These are phyloP conservation scores for Chloropicon primus DNA, from an alignment of 139 green algal genomes.

Conservation along the genomic window DNA sequence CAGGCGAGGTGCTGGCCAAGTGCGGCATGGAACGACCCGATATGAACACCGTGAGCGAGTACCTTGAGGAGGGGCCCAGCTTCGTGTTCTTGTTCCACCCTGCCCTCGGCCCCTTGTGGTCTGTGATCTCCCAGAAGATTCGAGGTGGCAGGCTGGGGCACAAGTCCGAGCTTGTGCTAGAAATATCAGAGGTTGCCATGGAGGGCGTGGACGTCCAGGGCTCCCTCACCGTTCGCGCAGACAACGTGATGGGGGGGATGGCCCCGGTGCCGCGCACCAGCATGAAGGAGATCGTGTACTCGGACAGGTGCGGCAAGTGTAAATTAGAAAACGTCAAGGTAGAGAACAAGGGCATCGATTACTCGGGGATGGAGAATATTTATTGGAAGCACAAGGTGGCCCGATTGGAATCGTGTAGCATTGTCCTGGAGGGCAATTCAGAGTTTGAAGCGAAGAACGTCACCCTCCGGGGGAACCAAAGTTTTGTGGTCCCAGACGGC, in stretches of 20 bases:
- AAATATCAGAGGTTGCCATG: constrained; percentile 54
- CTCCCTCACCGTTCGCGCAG: constrained; percentile 46
- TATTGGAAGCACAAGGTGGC: constrained; percentile 1
- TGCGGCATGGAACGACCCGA: constrained; percentile 13
- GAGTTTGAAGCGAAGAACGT: background rate
- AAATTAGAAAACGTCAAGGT: constrained; percentile 50
- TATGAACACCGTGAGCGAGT: constrained; percentile 30
- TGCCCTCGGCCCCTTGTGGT: constrained; percentile 84
- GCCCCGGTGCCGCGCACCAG: background rate
- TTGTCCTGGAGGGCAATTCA: background rate
- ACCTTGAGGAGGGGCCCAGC: constrained; percentile 53
- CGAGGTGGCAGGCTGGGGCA: constrained; percentile 47
- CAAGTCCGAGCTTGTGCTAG: constrained; percentile 43
- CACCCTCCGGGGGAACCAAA: background rate
- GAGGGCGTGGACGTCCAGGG: constrained; percentile 40
- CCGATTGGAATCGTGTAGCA: background rate
- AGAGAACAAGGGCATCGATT: constrained; percentile 77
- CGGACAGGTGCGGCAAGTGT: background rate
- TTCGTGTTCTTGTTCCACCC: constrained; percentile 88
- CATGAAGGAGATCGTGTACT: background rate
- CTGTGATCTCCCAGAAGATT: constrained; percentile 91
- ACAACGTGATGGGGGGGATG: constrained; percentile 32
- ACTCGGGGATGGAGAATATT: constrained; percentile 17
- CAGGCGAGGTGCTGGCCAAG: constrained; percentile 34
- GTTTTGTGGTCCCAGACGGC: constrained; percentile 1